These are phyloP conservation scores for Lippia alba DNA, from an alignment of 305 asterid genomes.

Conservation along the genomic window DNA sequence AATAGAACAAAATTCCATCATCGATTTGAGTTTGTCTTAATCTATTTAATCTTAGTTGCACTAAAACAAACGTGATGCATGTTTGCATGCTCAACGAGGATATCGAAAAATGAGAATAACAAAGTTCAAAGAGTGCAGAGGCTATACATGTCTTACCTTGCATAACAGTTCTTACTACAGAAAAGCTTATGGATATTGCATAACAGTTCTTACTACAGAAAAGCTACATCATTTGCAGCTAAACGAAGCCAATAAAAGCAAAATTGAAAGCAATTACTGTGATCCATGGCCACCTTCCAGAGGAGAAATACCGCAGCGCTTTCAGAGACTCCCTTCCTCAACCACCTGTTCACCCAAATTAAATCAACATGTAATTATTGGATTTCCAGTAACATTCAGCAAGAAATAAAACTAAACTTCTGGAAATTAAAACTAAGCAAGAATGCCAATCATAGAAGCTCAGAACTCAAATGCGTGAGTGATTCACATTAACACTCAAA, in stretches of 20 bases:
- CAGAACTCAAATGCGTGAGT: neutral
- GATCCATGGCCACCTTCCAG: conserved; percentile 5
- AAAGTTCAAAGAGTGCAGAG: neutral
- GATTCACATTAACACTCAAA: neutral
- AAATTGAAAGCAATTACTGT: neutral
- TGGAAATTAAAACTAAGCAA: neutral
- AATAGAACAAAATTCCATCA: neutral
- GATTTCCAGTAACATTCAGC: neutral
- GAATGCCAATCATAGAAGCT: neutral
- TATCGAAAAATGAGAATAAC: neutral
- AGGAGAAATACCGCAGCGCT: neutral
- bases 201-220: neutral
- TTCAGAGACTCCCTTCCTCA: neutral
- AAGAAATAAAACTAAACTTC: neutral
- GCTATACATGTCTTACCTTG: neutral
- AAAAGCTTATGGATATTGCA: neutral
- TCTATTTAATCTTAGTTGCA: neutral
- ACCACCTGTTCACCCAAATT: neutral
- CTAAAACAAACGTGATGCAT: neutral
- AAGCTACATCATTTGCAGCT: neutral
- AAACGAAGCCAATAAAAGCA: conserved; percentile 2
- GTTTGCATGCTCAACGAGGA: neutral
- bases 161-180: neutral
- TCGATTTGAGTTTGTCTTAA: neutral
- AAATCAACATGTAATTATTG: neutral